Conservation (phyloP, 768 basidiomycete genomes). For the Trametes sanguinea region DNA sequence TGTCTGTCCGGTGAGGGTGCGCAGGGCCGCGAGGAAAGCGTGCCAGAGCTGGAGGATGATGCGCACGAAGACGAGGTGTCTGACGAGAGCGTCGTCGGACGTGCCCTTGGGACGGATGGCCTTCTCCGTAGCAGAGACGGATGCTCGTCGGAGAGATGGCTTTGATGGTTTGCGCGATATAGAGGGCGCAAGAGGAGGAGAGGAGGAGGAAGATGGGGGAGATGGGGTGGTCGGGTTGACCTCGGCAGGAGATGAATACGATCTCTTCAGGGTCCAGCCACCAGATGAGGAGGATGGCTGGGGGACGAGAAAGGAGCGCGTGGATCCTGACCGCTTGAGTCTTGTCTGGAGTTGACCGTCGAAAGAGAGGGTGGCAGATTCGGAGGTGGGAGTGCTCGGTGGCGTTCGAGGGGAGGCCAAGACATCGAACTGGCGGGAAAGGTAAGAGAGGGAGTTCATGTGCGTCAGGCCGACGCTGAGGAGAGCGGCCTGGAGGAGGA, state of each 20-base stretch:
- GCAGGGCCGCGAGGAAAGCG: conserved; percentile 62
- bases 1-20: conserved; percentile 38
- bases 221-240: conserved; percentile 34
- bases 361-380: conserved; percentile 36
- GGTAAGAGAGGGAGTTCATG: conserved; percentile 83
- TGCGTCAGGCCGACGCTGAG: conserved; percentile 26
- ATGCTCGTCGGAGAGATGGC: conserved; percentile 28
- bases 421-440: conserved; percentile 82
- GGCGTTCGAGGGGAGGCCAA: conserved; percentile 62
- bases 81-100: conserved; percentile 23
- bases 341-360: conserved; percentile 21
- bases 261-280: conserved; percentile 49
- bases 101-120: conserved; percentile 21
- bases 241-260: conserved; percentile 63
- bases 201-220: conserved; percentile 9
- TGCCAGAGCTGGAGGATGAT: conserved; percentile 72
- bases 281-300: conserved; percentile 33
- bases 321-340: conserved; percentile 57
- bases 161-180: conserved; percentile 16
- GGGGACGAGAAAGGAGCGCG: conserved; percentile 51
- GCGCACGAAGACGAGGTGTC: conserved; percentile 71
- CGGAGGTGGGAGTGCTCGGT: conserved; percentile 54
- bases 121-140: conserved; percentile 31
- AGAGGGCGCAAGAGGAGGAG: conserved; percentile 16
- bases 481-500: conserved; percentile 23